Conservation (phyloP, 441 rosid genomes). For the Pelargonium citronellum region DNA sequence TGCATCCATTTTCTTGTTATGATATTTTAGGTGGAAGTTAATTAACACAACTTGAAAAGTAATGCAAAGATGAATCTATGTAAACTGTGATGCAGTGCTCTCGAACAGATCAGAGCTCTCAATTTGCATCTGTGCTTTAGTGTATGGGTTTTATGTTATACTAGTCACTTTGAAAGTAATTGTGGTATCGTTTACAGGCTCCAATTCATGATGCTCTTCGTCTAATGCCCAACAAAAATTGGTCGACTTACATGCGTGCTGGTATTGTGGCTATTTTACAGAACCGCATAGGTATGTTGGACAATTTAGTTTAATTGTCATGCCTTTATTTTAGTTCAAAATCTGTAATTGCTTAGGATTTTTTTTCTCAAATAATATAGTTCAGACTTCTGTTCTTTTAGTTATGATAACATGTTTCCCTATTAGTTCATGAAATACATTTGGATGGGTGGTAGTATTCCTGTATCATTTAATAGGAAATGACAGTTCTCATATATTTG, state of each 20-base stretch:
- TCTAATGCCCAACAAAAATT: slow-evolving; percentile 37
- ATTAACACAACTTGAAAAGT: not conserved
- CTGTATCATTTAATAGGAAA: not conserved
- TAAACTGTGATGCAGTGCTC: not conserved
- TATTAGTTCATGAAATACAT: not conserved
- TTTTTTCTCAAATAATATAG: not conserved
- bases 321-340: not conserved
- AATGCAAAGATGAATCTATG: not conserved
- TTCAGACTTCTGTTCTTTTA: not conserved
- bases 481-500: not conserved
- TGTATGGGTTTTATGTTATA: not conserved
- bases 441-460: not conserved
- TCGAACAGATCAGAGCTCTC: not conserved
- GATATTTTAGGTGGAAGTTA: not conserved
- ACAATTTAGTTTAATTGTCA: slow-evolving; percentile 12
- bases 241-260: slow-evolving; percentile 55
- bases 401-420: not conserved
- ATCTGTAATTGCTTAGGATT: not conserved
- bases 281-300: slow-evolving; percentile 72
- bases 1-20: slow-evolving; percentile 16
- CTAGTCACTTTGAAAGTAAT: slow-evolving; percentile 11
- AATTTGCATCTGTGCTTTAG: not conserved
- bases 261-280: slow-evolving; percentile 79
- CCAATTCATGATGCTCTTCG: slow-evolving; percentile 49
- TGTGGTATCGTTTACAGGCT: slow-evolving; percentile 36